Base-by-base conservation (phyloP, 163 green algal genomes). In the Chlamydomonas reinhardtii region DNA sequence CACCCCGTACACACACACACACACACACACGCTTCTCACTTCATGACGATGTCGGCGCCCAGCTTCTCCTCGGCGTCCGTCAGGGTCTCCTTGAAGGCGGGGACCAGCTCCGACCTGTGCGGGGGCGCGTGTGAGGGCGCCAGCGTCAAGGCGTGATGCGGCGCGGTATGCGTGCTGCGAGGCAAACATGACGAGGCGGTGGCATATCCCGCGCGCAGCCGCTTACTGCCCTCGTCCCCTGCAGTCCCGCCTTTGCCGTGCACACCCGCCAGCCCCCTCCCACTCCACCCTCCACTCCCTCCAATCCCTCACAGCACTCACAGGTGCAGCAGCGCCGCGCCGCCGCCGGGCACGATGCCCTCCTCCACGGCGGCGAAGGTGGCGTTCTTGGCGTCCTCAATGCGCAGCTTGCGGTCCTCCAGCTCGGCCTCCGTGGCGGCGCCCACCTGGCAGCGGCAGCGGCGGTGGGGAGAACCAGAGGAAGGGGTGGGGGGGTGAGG, bases 351-450 rank as follows among this genome's bases (percentile, higher is more conserved):
- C 64, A 99, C 96, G 68, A 99, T 98, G 92, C 97, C 97, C 94
- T 99, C 96, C 92, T 99, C 97, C 66, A 99, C 93, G 12, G 80
- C 80, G 16, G 97, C 97, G 89, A 99, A 99, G 16, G 97, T 99
- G 25, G 96, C 97, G 89, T 99, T 99, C 94, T 99, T 99, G 68
- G 98, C 98, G 88, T 99, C 98, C 94, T 99, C 98, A 77, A 99
- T 98, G 86, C 98, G 96, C 89, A 99, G 95, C 95, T 99, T 99
- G 70, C 95, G 90, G 94, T 99, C 98, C 90, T 99, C 98, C 43
- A 99, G 94, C 95, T 99, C 97, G 31, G 97, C 93, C 94, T 99
- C 98, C 54, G 98, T 99, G 56, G 97, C 96, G 61, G 97, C 97
- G 52, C 97, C 97, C 32, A 98, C 95, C 94, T 96, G 73, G n/a